Percentiles rank a stretch among this genome's conserved stretches.
Conservation (phyloP, 495 filamentous ascomycete species). For the Hypoxylon trugodes region DNA sequence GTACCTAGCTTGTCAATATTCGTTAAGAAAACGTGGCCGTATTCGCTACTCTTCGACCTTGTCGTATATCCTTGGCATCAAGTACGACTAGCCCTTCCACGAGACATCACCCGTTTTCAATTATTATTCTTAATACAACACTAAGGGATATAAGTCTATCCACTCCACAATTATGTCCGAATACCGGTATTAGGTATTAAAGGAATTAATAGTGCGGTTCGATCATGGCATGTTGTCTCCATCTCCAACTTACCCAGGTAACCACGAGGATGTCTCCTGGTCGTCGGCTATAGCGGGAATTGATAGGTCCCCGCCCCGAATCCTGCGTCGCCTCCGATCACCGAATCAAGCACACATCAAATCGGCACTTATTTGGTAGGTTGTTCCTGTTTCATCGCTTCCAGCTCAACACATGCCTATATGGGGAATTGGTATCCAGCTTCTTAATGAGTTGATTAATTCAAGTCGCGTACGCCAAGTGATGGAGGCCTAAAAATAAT, state of each 20-base stretch:
- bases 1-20: not conserved
- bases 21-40: no score
- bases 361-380: not conserved
- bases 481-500: no score
- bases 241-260: no score
- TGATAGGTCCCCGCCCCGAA: not conserved
- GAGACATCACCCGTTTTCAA: slow-evolving; percentile 5
- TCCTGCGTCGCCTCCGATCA: not conserved
- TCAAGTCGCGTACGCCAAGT: no score
- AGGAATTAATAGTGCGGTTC: not conserved
- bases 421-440: no score
- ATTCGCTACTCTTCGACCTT: no score
- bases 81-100: not conserved
- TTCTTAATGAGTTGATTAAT: no score
- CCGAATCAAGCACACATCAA: not conserved
- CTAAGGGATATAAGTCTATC: not conserved
- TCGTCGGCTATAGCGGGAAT: not conserved
- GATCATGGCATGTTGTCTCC: not conserved
- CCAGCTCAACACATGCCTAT: no score
- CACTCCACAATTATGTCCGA: not conserved
- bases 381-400: no score
- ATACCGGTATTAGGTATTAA: no score
- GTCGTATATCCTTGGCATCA: no score
- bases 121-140: not conserved
- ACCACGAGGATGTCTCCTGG: not conserved